A percentile compares a stretch with the other conserved stretches of the same genome.
Conservation (phyloP, 2,329 filamentous ascomycete species). For the Nigrospora sphaerica region DNA sequence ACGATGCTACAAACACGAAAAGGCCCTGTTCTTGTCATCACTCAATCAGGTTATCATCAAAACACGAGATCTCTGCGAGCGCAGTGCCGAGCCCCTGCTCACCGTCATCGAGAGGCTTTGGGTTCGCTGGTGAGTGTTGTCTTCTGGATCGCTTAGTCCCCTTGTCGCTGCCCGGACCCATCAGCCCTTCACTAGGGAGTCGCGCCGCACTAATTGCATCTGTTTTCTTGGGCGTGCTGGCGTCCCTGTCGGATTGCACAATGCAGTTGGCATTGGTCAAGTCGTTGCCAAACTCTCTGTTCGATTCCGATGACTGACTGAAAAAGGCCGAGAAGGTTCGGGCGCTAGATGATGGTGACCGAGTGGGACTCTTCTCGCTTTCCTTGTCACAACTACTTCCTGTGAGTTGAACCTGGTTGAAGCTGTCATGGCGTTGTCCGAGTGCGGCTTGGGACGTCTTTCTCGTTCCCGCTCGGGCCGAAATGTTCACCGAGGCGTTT, state of each 20-base stretch:
- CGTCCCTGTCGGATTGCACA: conserved; percentile 10
- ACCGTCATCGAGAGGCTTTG: too few species aligned
- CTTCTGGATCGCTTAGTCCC: conserved; percentile 35
- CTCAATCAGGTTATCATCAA: too few species aligned
- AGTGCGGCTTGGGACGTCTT: conserved; percentile 33
- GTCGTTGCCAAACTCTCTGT: conserved; percentile 21
- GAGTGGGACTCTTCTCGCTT: conserved; percentile 13
- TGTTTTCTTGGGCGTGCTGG: conserved; percentile 5
- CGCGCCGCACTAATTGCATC: conserved; percentile 2
- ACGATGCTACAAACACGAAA: too few species aligned
- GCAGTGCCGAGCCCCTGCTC: too few species aligned
- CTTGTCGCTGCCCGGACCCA: conserved; percentile 21
- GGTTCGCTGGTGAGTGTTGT: too few species aligned
- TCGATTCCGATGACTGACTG: conserved; percentile 17
- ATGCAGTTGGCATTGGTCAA: conserved; percentile 19
- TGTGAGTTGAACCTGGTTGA: conserved; percentile 9
- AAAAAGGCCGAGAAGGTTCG: conserved; percentile 20
- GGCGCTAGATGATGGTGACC: conserved; percentile 18
- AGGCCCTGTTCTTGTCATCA: too few species aligned
- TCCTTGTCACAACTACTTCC: conserved; percentile 3
- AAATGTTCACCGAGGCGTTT: conserved; percentile 9
- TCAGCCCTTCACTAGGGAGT: conserved; percentile 1
- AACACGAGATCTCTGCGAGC: too few species aligned
- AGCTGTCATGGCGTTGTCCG: conserved; percentile 8
- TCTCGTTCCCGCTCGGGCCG: conserved; percentile 25